Base-by-base conservation (phyloP, 2,329 filamentous ascomycete genomes). In the Bipolaris cookei region DNA sequence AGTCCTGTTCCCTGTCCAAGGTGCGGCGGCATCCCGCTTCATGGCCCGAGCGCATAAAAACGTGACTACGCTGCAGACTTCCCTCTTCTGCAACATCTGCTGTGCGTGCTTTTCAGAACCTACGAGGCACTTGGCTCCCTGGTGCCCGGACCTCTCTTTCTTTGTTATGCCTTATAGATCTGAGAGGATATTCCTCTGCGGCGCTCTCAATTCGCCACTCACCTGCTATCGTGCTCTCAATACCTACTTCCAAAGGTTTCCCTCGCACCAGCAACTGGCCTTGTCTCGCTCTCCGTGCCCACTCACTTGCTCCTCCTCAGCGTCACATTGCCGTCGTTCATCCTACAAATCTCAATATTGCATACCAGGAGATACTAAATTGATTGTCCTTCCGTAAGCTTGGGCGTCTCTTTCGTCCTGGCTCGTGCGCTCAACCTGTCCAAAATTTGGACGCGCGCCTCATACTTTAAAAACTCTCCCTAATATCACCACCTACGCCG, bases 341-440 rank as follows among this genome's bases (percentile, higher is more conserved):
- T 18, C 48, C 41, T 34, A 41, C 28, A 49, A 16, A 32, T n/a
- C 44, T 41, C 47, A 44, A 46, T 28, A 21, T n/a, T 38, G 28
- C 28, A 30, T 44, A 25, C 35, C 16, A 42, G 51, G 46, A 44
- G 16, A 54, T 21, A 35, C 25, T 54, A 20, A 45, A 34, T 57
- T 49, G 34, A 37, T 20, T 14, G 38, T 34, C 55, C 51, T 41
- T 58, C 55, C n/a, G 48, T 58, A 39, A 54, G 53, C 54, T 65
- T 62, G 58, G 52, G 55, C 50, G 41, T 53, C 49, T 48, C 55
- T 43, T 45, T 57, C 39, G 55, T 41, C 58, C 58, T 65, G 69
- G 69, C 69, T 68, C 69, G 70, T 73, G 70, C 69, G 54, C 52
- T 56, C 51, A 56, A 57, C 60, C 67, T 63, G 60, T 61, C 58